Percentiles rank a stretch among this genome's conserved stretches.
Evolutionary conservation across 2,329 filamentous ascomycete genomes (phyloP).

Genomic region (Polytolypa hystricis): DNA sequence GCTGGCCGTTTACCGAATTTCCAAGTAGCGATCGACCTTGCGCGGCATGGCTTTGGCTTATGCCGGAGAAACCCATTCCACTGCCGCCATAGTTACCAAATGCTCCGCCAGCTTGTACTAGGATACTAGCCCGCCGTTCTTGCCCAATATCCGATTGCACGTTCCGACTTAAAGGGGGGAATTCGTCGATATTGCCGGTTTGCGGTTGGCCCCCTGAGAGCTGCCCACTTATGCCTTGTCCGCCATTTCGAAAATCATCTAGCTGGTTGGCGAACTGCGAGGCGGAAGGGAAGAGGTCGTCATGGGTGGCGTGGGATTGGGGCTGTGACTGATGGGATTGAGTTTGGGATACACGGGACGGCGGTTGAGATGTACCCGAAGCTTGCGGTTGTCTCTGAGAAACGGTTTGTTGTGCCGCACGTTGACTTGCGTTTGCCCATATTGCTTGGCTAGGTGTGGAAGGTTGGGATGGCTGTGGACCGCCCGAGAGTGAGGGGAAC

Average conservation of each 20-base stretch:
- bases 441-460: slow-evolving; percentile 43
- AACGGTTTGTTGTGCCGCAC: slow-evolving; percentile 41
- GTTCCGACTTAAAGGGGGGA: slow-evolving; percentile 47
- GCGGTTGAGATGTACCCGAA: slow-evolving; percentile 28
- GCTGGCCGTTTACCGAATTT: slow-evolving; percentile 26
- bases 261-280: slow-evolving; percentile 41
- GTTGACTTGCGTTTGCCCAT: slow-evolving; percentile 48
- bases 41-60: slow-evolving; percentile 29
- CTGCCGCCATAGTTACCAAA: slow-evolving; percentile 30
- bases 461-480: slow-evolving; percentile 42
- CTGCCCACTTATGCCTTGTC: slow-evolving; percentile 43
- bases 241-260: slow-evolving; percentile 48
- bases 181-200: slow-evolving; percentile 48
- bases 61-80: slow-evolving; percentile 32
- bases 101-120: slow-evolving; percentile 37
- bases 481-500: slow-evolving; percentile 50
- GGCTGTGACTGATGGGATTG: slow-evolving; percentile 30
- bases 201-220: slow-evolving; percentile 42
- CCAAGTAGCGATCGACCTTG: slow-evolving; percentile 23
- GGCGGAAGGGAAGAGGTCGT: slow-evolving; percentile 36
- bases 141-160: slow-evolving; percentile 8
- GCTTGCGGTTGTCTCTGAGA: slow-evolving; percentile 42
- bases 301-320: slow-evolving; percentile 37
- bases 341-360: slow-evolving; percentile 30
- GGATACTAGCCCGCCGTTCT: slow-evolving; percentile 9